Conservation (phyloP, 2,329 filamentous ascomycete species). For the Elsinoe batatas region DNA sequence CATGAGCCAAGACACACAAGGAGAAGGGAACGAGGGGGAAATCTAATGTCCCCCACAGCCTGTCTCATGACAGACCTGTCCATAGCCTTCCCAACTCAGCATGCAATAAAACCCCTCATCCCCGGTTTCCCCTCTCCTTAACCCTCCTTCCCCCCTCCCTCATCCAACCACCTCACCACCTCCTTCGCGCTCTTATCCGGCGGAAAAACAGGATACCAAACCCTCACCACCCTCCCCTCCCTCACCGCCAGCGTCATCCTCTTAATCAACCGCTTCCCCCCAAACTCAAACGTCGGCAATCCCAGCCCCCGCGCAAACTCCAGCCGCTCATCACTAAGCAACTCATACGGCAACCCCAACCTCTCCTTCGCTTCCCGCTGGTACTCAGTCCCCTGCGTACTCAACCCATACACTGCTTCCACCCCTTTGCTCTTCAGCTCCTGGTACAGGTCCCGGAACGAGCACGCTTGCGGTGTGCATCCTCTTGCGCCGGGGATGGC, state of each 20-base stretch:
- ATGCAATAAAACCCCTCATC: too few species aligned
- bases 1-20: conserved; percentile 13
- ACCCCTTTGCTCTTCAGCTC: conserved; percentile 26
- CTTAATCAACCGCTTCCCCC: conserved; percentile 29
- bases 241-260: conserved; percentile 31
- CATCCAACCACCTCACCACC: conserved; percentile 26
- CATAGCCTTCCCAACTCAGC: too few species aligned
- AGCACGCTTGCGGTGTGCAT: conserved; percentile 37
- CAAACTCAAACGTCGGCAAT: conserved; percentile 33
- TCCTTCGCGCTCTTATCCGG: conserved; percentile 32
- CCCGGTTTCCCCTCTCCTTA: too few species aligned
- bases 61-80: too few species aligned
- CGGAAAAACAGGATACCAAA: conserved; percentile 37
- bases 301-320: conserved; percentile 27
- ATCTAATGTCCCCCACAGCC: not conserved
- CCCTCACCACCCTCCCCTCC: conserved; percentile 32
- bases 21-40: not conserved
- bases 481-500: conserved; percentile 35
- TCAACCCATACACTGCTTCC: conserved; percentile 30
- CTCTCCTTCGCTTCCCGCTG: conserved; percentile 31
- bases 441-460: conserved; percentile 30
- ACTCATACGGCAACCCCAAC: conserved; percentile 31
- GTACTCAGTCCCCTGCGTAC: conserved; percentile 32
- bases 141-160: not conserved
- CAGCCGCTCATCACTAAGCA: conserved; percentile 33